Evolutionary conservation across 2,329 filamentous ascomycete genomes (phyloP).

Genomic region (Lanzia echinophila): DNA sequence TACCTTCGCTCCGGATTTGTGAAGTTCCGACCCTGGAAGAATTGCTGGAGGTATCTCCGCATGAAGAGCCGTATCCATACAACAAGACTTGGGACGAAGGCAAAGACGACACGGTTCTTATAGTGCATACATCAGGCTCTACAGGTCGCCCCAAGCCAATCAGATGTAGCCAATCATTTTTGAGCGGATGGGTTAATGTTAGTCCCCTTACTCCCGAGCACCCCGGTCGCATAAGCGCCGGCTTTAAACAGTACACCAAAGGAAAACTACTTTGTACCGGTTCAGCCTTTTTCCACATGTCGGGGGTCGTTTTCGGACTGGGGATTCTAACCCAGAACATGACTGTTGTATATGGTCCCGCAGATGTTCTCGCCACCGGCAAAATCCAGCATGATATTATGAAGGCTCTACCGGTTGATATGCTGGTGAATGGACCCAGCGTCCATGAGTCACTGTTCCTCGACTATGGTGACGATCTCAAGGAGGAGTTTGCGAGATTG

Average conservation of each 20-base stretch:
- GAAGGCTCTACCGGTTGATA: constrained; percentile 21
- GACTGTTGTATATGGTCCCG: constrained; percentile 11
- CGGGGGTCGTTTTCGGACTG: constrained; percentile 7
- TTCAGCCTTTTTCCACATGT: constrained; percentile 17
- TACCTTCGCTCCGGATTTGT: constrained; percentile 7
- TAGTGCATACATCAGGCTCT: constrained; percentile 16
- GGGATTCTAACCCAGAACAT: neutral
- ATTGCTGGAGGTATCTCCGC: constrained; percentile 12
- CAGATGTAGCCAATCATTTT: constrained; percentile 35
- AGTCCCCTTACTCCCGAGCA: neutral
- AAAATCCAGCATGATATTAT: constrained; percentile 15
- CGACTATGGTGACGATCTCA: constrained; percentile 13
- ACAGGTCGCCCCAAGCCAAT: constrained; percentile 16
- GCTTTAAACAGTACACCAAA: neutral
- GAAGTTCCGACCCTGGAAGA: constrained; percentile 24
- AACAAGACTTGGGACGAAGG: constrained; percentile 23
- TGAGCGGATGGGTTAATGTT: constrained; percentile 32
- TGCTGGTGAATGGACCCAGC: constrained; percentile 12
- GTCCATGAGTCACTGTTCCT: constrained; percentile 14
- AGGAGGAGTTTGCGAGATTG: constrained; percentile 5
- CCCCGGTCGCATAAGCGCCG: neutral
- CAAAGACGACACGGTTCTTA: constrained; percentile 2
- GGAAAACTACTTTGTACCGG: neutral
- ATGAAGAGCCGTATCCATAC: constrained; percentile 7
- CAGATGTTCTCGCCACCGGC: constrained; percentile 7